phyloP scores from a whole-genome alignment of 352 stramenopile species.

The Lagenidium giganteum region DNA sequence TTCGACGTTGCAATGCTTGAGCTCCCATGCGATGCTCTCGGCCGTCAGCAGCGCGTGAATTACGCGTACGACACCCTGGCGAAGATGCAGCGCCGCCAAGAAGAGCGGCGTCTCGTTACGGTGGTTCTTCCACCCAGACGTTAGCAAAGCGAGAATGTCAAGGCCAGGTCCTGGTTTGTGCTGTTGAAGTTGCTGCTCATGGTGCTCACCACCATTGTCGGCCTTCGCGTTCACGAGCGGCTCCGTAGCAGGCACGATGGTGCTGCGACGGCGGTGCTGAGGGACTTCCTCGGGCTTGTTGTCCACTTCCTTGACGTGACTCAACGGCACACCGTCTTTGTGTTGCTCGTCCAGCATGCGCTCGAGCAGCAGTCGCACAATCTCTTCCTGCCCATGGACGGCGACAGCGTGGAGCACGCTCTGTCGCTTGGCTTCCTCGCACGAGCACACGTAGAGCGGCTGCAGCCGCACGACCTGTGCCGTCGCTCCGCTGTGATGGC shows the following conservation, averaged over 20 bases:
- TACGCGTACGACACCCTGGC: constrained; percentile 22
- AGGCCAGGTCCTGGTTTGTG: too few species aligned
- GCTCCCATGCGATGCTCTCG: constrained; percentile 29
- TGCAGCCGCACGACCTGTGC: constrained; percentile 3
- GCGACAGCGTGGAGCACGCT: constrained; percentile 42
- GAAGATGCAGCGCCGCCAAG: constrained; percentile 37
- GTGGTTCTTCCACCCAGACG: constrained; percentile 41
- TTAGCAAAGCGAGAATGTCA: constrained; percentile 15
- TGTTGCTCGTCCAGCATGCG: constrained; percentile 29
- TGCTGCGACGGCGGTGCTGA: too few species aligned
- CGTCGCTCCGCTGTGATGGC: too few species aligned
- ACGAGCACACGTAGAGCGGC: constrained; percentile 41
- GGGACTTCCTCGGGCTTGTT: too few species aligned
- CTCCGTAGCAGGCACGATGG: too few species aligned
- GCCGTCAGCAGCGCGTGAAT: constrained; percentile 22
- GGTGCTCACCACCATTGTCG: constrained; percentile 1
- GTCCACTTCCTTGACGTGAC: too few species aligned
- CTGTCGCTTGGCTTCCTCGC: constrained; percentile 41
- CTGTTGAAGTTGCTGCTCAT: too few species aligned
- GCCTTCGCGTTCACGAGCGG: too few species aligned
- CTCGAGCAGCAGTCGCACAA: constrained; percentile 29
- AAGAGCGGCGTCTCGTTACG: constrained; percentile 49
- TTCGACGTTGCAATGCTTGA: constrained; percentile 44
- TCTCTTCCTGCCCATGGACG: constrained; percentile 30
- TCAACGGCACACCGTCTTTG: too few species aligned